Percentiles rank a stretch among this genome's conserved stretches.
Evolutionary conservation across 1,139 yeast genomes (phyloP).

Genomic region (Protomyces macrosporus): DNA sequence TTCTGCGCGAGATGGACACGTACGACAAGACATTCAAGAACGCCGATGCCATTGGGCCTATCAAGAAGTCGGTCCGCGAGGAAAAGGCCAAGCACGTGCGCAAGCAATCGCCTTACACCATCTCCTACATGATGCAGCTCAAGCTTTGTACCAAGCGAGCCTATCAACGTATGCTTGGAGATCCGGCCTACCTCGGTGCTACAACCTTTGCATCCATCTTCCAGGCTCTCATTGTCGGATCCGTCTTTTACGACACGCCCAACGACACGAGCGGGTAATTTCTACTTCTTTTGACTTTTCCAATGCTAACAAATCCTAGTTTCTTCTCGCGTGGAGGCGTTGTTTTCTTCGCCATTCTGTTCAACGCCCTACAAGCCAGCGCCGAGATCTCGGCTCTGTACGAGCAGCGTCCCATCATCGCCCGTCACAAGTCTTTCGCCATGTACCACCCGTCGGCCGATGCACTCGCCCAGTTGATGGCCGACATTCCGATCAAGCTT

Average conservation of each 20-base stretch:
- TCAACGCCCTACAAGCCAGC: conserved; percentile 38
- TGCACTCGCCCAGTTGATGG: conserved; percentile 53
- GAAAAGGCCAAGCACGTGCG: conserved; percentile 31
- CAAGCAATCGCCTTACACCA: conserved; percentile 32
- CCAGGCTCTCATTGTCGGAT: conserved; percentile 56
- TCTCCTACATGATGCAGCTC: conserved; percentile 34
- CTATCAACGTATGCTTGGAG: conserved; percentile 54
- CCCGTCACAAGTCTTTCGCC: conserved; percentile 59
- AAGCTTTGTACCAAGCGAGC: conserved; percentile 53
- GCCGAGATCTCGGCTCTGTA: conserved; percentile 42
- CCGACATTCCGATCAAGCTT: conserved; percentile 55
- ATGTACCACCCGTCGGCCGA: conserved; percentile 66
- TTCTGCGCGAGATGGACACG: conserved; percentile 44
- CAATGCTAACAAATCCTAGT: not conserved
- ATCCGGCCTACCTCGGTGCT: conserved; percentile 50
- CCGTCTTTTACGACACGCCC: conserved; percentile 63
- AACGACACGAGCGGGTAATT: conserved; percentile 45
- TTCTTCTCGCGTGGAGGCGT: conserved; percentile 51
- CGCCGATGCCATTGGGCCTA: conserved; percentile 33
- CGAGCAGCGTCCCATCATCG: conserved; percentile 55
- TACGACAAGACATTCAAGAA: conserved; percentile 38
- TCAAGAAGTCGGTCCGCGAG: conserved; percentile 30
- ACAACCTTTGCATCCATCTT: conserved; percentile 48
- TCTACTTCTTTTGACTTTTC: not conserved
- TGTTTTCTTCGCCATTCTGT: conserved; percentile 42